phyloP scores from a whole-genome alignment of 2,329 filamentous ascomycete genomes.

The Aspergillus eucalypticola region DNA sequence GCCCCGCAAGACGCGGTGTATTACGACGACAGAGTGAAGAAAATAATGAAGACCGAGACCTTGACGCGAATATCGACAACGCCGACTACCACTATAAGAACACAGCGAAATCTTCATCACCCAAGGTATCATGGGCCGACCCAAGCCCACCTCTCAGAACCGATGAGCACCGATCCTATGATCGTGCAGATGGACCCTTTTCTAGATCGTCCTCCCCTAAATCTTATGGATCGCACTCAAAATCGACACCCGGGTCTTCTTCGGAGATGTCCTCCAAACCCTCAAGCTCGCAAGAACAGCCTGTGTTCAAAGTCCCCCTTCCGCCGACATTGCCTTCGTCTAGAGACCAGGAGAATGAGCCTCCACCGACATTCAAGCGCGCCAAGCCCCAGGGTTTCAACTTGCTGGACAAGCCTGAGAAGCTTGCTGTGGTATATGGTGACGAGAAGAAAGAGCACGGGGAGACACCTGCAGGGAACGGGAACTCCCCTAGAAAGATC shows the following conservation, averaged over 20 bases:
- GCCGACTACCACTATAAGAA: constrained; percentile 28
- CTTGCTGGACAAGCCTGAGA: constrained; percentile 59
- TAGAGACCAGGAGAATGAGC: constrained; percentile 84
- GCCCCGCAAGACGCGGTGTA: constrained; percentile 74
- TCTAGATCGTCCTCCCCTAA: constrained; percentile 39
- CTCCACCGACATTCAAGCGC: constrained; percentile 67
- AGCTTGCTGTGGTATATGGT: constrained; percentile 53
- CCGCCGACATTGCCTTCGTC: constrained; percentile 60
- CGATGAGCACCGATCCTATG: constrained; percentile 27
- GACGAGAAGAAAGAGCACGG: constrained; percentile 46
- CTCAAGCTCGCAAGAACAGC: constrained; percentile 47
- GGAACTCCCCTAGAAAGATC: constrained; percentile 45
- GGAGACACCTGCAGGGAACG: constrained; percentile 46
- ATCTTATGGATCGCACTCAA: constrained; percentile 36
- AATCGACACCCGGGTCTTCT: constrained; percentile 46
- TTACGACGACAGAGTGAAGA: constrained; percentile 64
- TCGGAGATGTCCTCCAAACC: constrained; percentile 42
- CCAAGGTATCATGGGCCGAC: constrained; percentile 41
- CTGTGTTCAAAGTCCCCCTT: constrained; percentile 61
- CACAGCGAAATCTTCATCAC: constrained; percentile 31
- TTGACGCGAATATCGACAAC: constrained; percentile 32
- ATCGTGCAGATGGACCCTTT: constrained; percentile 31
- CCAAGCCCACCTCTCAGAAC: constrained; percentile 30
- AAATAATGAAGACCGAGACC: constrained; percentile 49
- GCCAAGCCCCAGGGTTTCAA: constrained; percentile 58